Evolutionary conservation across 306 rosid species (phyloP), one percentile per base, ranked within the genome.

Genomic region (Fagus crenata): DNA sequence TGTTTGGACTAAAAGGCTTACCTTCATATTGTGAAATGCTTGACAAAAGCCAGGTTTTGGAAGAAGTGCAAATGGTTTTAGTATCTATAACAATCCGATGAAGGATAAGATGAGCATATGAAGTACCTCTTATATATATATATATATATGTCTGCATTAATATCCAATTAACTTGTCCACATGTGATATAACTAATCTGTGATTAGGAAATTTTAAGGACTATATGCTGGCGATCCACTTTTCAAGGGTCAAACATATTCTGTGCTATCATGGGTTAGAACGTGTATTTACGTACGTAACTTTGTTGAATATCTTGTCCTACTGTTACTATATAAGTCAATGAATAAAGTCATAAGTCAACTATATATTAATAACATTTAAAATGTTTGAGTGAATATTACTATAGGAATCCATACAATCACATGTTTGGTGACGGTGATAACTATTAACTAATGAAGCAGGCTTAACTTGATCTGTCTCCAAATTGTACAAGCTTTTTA

Each of bases 151-250:
- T 46, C 12, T 9, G 7, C 51, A 46, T 22, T 22, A 22, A 22
- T 22, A 22, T 22, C 28, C 28, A 22, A 22, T 22, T 22, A 22
- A 22, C 51, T 46, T 9, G 51, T 11, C 65, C 28, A 31, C 35
- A 31, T 31, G 65, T 31, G 65, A 59, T 22, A 4, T 0, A 11
- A 59, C 13, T 2, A 7, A 9, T 28, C 6, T 32, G 32, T 17
- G 18, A 40, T 61, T 39, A 14, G 65, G 31, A 15, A 42, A 49
- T 7, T n/a, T 46, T 67, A n/a, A 17, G 54, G 13, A 46, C 22
- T 4, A 37, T 4, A 37, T 17, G 75, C 32, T 18, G 56, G 51
- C 4, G 83, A 79, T 79, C 84, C 86, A 71, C 81, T 41, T 22
- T 71, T 55, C 49, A 2, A 4, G 69, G 81, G 71, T 70, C 55